phyloP scores from a whole-genome alignment of 2,329 filamentous ascomycete genomes.

The Lecanicillium sp. region DNA sequence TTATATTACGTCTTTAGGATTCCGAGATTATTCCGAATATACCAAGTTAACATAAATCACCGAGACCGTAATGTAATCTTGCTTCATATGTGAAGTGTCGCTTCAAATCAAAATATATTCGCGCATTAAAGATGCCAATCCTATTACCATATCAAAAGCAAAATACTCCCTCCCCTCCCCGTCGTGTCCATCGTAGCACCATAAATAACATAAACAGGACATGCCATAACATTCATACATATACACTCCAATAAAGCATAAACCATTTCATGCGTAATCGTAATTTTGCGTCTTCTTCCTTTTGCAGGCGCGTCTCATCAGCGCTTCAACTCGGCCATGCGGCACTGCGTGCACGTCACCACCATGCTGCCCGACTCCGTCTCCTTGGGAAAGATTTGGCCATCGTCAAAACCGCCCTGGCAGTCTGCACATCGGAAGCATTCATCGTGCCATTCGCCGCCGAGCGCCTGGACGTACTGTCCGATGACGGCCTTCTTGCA shows the following conservation, averaged over 20 bases:
- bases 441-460: conserved; percentile 84
- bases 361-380: conserved; percentile 36
- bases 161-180: background rate
- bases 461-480: conserved; percentile 81
- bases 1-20: background rate
- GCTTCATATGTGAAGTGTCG: no score
- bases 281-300: no score
- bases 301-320: conserved; percentile 14
- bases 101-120: no score
- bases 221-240: background rate
- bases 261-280: no score
- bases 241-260: background rate
- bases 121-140: no score
- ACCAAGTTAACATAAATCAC: no score
- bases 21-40: background rate
- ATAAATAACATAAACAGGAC: background rate
- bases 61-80: no score
- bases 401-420: conserved; percentile 53
- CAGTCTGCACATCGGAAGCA: conserved; percentile 78
- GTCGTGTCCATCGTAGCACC: background rate
- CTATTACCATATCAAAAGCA: background rate
- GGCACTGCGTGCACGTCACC: conserved; percentile 55
- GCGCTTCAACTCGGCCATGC: conserved; percentile 52
- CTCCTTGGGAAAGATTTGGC: conserved; percentile 56
- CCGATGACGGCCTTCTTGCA: conserved; percentile 82